Base-by-base conservation (phyloP, 192 early-diverging fungal genomes). In the Backusella morwellensis region DNA sequence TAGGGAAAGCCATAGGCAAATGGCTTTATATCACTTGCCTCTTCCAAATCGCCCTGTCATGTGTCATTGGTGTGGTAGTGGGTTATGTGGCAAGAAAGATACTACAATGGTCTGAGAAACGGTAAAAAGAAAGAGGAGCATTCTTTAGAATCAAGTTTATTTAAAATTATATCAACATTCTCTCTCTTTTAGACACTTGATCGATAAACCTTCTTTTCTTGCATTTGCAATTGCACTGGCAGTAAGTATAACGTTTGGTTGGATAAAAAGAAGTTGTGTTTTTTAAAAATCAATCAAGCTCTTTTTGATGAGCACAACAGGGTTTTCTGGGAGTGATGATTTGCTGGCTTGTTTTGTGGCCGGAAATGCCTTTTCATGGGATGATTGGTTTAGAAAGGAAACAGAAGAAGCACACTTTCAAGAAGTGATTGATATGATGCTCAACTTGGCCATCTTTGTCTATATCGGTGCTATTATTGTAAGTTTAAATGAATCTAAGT, bases 371-470 rank as follows among this genome's bases (percentile, higher is more conserved):
- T 92, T 96, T 59, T 90, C 94, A 1, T 96, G 95, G 95, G 96
- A 98, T 68, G 93, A 91, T 66, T 98, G 96, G 96, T 97, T 96
- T 80, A 89, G 91, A 47, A 80, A 93, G 29, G 92, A 96, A 73
- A 90, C 92, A 21, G 85, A 93, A 36, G 92, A 94, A 63, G 91
- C 93, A 1, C 91, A 95, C 26, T 87, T 98, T 34, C 96, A 98
- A 83, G 96, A 97, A 81, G 92, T 93, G 3, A 88, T 99, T 59
- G 96, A 97, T 77, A 92, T 89, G 80, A 81, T 99, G 76, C 79
- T 98, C 47, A 97, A 96, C 81, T 82, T 95, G 75, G 82, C 94
- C 4, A 93, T 95, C 52, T 99, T 99, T 85, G 89, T 98, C 21
- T 98, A 93, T 74, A 91, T 96, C 84, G 95, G 94, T 29, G 81